Percentiles rank a stretch among this genome's conserved stretches.
These are phyloP conservation scores for Pleoardoris graminearum DNA, from an alignment of 2,329 filamentous ascomycete species.

Conservation along the genomic window DNA sequence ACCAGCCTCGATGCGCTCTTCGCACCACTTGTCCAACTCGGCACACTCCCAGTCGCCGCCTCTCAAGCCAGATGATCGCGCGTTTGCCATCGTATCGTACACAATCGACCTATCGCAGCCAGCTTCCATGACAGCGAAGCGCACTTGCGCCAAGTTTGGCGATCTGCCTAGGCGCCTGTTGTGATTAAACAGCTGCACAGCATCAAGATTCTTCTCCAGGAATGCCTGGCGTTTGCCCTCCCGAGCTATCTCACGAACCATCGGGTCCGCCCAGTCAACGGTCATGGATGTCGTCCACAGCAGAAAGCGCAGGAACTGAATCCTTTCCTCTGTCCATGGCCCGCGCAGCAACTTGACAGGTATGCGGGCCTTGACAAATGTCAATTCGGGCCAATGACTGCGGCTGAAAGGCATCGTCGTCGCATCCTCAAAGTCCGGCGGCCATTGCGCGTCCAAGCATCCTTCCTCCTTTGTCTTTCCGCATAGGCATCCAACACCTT, in stretches of 20 bases:
- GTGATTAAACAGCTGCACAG: conserved; percentile 40
- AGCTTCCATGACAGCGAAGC: conserved; percentile 34
- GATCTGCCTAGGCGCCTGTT: conserved; percentile 35
- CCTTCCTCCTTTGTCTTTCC: conserved; percentile 23
- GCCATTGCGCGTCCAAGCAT: conserved; percentile 38
- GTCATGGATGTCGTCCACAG: conserved; percentile 38
- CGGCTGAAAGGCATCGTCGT: conserved; percentile 34
- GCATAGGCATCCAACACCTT: conserved; percentile 32
- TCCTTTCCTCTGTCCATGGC: conserved; percentile 32
- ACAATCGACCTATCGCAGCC: conserved; percentile 38
- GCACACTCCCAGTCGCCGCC: conserved; percentile 17
- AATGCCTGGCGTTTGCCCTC: conserved; percentile 34
- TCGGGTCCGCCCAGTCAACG: conserved; percentile 33
- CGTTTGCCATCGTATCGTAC: conserved; percentile 32
- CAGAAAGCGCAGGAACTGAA: conserved; percentile 37
- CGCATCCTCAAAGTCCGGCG: conserved; percentile 33
- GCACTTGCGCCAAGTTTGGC: conserved; percentile 25
- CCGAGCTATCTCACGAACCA: conserved; percentile 11
- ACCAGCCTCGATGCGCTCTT: conserved; percentile 19
- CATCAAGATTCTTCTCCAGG: conserved; percentile 32
- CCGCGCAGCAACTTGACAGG: conserved; percentile 34
- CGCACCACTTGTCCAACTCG: conserved; percentile 34
- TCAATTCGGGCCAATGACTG: conserved; percentile 31
- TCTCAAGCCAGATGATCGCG: conserved; percentile 21
- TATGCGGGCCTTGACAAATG: conserved; percentile 34